Base-by-base conservation (phyloP, 768 basidiomycete genomes). In the Cystofilobasidium ferigula region DNA sequence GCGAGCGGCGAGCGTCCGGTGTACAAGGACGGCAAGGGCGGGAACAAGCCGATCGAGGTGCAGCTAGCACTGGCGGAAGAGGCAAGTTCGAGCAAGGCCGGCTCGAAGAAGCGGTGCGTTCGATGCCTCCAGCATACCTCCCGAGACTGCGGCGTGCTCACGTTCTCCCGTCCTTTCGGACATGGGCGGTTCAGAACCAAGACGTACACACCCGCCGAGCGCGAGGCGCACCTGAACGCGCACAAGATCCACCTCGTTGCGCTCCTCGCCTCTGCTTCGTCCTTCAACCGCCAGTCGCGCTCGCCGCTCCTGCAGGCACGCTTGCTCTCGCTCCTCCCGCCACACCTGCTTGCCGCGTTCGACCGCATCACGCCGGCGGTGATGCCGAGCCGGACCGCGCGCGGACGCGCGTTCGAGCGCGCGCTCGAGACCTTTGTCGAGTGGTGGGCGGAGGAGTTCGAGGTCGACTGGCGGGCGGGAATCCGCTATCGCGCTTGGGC, bases 181-280 rank as follows among this genome's bases (percentile, higher is more conserved):
- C n/a, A n/a, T n/a, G n/a, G n/a, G n/a, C n/a, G n/a, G 6, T 18
- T 10, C 36, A 60, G 58, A 26, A n/a, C 20, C 34, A 26, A 12
- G 28, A 20, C 24, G 20, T 38, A 67, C 56, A 74, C 74, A 35
- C 70, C 83, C 67, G 82, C 83, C 18, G 88, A 93, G 72, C 83
- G 92, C 16, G 78, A 85, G 47, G 74, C 84, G 12, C 82, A 92
- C 38, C 82, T 93, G 54, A 82, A 86, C 64, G 85, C 83, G 62
- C 94, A 98, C 78, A 93, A 94, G 76, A 79, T 90, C 18, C 95
- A 99, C 71, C 88, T 90, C 12, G 77, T 93, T 14, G 78, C 82
- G n/a, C 80, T 95, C 18, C 80, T 98, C 16, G 81, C 82, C 18
- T 89, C 86, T 72, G 88, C 85, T 6, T 76, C 80, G 53, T 76